Base-by-base conservation (phyloP, 805 yeast species). In the Yamadazyma kitorensis region DNA sequence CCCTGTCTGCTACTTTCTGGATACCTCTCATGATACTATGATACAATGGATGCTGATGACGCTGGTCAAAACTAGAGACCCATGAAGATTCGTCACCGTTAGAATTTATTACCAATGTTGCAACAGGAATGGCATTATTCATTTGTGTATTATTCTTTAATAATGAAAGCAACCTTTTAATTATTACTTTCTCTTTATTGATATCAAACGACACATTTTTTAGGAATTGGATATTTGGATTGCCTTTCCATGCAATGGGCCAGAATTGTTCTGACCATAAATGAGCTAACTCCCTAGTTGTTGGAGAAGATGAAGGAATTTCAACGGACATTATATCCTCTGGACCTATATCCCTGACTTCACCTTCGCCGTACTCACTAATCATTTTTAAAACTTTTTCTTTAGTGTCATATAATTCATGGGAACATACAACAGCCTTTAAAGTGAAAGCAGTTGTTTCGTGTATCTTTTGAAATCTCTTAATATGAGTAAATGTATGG, bases 161-260 rank as follows among this genome's bases (percentile, higher is more conserved):
- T 7, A 16, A 11, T 9, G 22, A 14, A 24, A 33, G 3, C 12
- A 43, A 20, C 24, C 30, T 30, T 4, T 38, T 31, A 1, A 62
- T 41, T 39, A 55, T 58, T 3, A 46, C 32, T 22, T 49, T 48
- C 31, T 78, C 78, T 17, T 52, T 52, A 0, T 47, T 60, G 32
- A 76, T 64, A 40, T 84, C 74, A 34, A 80, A 62, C 2, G 47
- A 48, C 15, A 78, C 65, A 6, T 75, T 78, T 18, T 81, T 78
- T 24, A 86, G 57, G 20, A 73, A 74, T 49, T 84, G 93, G 39
- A 80, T 78, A 45, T 79, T 69, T 0, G 95, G 94, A 51, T 89
- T 87, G 0, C 98, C 98, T 46, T 88, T 80, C 98, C 98, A 93
- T 24, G 86, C 70, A 34, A 86, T 61, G 0, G 98, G 98, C 98